These are phyloP conservation scores for Melaleuca quinquenervia DNA, from an alignment of 345 rosid genomes.

Conservation along the genomic window DNA sequence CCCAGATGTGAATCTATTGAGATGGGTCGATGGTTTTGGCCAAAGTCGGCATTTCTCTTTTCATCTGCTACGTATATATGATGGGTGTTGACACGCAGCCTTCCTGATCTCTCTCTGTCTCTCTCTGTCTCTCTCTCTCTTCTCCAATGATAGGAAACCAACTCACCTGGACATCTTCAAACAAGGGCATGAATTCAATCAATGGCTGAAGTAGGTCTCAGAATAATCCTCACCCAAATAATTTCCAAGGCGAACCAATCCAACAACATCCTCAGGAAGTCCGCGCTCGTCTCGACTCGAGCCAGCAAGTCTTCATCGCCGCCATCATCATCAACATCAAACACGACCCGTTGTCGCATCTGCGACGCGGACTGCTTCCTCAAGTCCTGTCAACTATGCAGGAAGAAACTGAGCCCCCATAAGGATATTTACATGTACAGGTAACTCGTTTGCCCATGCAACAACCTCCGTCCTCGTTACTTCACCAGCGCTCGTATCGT, in stretches of 20 bases:
- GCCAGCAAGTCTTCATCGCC: not conserved
- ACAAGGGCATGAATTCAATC: not conserved
- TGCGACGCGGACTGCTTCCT: constrained; percentile 17
- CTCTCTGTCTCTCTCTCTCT: not conserved
- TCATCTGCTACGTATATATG: not conserved
- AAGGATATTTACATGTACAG: constrained; percentile 85
- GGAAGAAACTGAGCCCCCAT: constrained; percentile 30
- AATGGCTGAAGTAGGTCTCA: not conserved
- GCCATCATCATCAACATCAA: no score
- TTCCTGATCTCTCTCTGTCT: not conserved
- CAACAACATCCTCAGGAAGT: not conserved
- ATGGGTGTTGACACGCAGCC: not conserved
- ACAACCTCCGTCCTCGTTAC: not conserved
- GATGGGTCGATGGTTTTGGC: not conserved
- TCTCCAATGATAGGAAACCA: no score
- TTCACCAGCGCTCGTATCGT: not conserved
- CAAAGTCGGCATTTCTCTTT: not conserved
- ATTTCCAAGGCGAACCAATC: not conserved
- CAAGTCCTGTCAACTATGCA: constrained; percentile 53
- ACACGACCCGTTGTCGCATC: not conserved
- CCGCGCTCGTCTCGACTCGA: not conserved
- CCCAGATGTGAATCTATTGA: not conserved
- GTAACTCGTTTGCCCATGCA: constrained; percentile 6
- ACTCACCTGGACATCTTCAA: not conserved
- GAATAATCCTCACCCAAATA: not conserved